These are phyloP conservation scores for Tremellales sp. DNA, from an alignment of 1,284 basidiomycete species.

Conservation along the genomic window DNA sequence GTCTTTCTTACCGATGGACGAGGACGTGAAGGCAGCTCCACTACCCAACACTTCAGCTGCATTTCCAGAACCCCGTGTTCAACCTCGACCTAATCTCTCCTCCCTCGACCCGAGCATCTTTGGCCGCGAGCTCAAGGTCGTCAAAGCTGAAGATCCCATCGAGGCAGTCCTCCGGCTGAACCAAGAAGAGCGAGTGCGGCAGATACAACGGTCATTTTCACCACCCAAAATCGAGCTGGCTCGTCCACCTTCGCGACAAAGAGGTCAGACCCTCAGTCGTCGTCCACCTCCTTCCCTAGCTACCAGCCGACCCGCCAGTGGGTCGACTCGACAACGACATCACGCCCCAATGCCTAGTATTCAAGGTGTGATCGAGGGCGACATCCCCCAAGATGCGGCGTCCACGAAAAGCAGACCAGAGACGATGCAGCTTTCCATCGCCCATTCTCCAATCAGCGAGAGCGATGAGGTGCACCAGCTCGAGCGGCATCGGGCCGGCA, in stretches of 20 bases:
- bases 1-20: background rate
- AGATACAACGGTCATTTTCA: background rate
- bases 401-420: too few relatives aligned
- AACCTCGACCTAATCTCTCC: background rate
- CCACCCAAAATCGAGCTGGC: background rate
- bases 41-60: too few relatives aligned
- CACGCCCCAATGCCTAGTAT: background rate
- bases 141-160: background rate
- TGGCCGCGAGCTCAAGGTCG: background rate
- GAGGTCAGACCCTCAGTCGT: too few relatives aligned
- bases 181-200: background rate
- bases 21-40: too few relatives aligned
- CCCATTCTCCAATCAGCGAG: background rate
- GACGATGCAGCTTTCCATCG: background rate
- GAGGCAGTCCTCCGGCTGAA: background rate
- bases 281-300: background rate
- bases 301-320: background rate
- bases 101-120: background rate
- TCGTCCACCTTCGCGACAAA: background rate
- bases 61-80: too few relatives aligned
- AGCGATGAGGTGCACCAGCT: background rate
- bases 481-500: background rate
- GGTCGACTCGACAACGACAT: background rate
- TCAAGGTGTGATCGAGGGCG: background rate
- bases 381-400: background rate